Evolutionary conservation across 2,329 filamentous ascomycete genomes (phyloP).

Genomic region (Penicillium sp.): DNA sequence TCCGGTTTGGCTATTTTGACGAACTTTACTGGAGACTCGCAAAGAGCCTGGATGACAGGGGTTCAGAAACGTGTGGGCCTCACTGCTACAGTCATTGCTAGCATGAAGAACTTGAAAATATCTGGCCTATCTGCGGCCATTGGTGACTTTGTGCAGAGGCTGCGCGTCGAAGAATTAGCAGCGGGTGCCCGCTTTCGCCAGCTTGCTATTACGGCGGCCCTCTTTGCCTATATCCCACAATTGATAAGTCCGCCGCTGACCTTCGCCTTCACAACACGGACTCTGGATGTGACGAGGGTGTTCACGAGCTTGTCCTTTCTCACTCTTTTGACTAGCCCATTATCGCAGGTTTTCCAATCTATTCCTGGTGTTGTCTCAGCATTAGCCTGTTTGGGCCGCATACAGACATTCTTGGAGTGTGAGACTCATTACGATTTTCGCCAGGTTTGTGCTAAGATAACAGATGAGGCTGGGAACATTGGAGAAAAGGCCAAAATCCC

Average conservation of each 20-base stretch:
- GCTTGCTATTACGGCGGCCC: background rate
- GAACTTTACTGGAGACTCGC: background rate
- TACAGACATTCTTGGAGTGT: background rate
- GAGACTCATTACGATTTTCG: background rate
- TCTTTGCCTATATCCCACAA: background rate
- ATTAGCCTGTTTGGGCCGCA: background rate
- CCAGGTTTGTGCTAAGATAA: background rate
- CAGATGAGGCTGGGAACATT: background rate
- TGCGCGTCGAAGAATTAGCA: background rate
- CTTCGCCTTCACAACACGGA: background rate
- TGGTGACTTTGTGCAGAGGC: background rate
- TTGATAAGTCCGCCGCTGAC: background rate
- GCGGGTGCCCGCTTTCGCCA: background rate
- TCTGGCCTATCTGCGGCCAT: background rate
- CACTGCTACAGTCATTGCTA: background rate
- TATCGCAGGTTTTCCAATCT: background rate
- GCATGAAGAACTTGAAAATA: background rate
- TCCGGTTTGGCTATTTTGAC: background rate
- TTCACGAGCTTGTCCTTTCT: background rate
- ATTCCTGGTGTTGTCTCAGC: background rate
- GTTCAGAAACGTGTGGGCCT: background rate
- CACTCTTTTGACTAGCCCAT: background rate
- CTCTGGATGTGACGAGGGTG: background rate
- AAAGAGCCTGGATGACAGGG: background rate
- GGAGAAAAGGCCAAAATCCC: rapidly evolving